Conservation (phyloP, 2,329 filamentous ascomycete genomes). For the Laburnicola sp. region DNA sequence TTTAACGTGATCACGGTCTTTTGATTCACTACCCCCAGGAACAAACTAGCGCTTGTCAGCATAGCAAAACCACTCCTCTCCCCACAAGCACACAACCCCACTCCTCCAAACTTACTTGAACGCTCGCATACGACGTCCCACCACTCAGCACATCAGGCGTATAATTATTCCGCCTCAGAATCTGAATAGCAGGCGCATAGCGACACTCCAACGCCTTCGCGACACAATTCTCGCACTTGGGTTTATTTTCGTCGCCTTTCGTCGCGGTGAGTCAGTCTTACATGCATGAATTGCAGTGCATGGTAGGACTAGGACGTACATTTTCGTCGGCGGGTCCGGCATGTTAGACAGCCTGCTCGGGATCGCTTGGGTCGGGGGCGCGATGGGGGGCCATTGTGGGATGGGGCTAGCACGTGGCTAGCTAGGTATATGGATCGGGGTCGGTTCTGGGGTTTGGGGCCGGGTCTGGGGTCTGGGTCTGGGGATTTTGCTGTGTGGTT, state of each 20-base stretch:
- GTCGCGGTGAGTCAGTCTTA: too few relatives aligned
- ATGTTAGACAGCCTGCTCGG: constrained; percentile 54
- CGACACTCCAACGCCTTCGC: constrained; percentile 53
- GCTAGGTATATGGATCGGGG: too few relatives aligned
- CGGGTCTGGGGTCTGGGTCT: too few relatives aligned
- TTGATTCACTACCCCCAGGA: constrained; percentile 1
- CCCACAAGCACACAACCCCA: too few relatives aligned
- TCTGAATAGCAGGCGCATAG: constrained; percentile 54
- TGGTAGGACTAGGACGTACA: constrained; percentile 40
- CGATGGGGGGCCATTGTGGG: constrained; percentile 11
- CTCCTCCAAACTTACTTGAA: constrained; percentile 21
- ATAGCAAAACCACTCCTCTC: too few relatives aligned
- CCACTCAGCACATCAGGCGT: constrained; percentile 38
- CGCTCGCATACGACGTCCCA: constrained; percentile 19
- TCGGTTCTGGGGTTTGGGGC: too few relatives aligned
- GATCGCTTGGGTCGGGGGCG: constrained; percentile 21
- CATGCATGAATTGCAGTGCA: too few relatives aligned
- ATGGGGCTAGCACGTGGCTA: too few relatives aligned
- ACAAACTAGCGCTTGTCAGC: constrained; percentile 14
- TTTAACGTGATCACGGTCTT: background rate
- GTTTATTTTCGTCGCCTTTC: constrained; percentile 57
- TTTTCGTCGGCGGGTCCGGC: constrained; percentile 54
- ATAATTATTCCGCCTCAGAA: constrained; percentile 54
- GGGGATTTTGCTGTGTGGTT: too few relatives aligned
- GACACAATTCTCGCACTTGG: constrained; percentile 54